Evolutionary conservation across 148 eudicot genomes (phyloP), one percentile per base, ranked within the genome.

Genomic region (Silene latifolia): DNA sequence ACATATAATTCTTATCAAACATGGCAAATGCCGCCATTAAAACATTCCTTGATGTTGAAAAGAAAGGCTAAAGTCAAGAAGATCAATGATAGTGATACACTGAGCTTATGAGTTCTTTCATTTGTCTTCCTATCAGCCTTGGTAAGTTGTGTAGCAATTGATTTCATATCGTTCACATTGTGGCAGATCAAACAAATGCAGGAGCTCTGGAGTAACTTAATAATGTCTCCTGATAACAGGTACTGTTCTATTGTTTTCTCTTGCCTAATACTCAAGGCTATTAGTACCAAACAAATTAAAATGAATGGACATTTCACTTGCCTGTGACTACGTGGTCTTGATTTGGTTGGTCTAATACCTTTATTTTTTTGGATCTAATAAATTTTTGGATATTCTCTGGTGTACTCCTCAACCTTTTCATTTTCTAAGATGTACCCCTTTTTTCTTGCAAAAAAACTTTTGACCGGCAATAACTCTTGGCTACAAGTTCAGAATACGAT

Each of bases 141-240:
- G 48, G 13, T 66, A 58, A 51, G 29, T 8, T 20, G 15, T 56
- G 69, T 54, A 53, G 18, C 15, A 53, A 35, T 3, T 65, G 42
- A 12, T 64, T 25, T 72, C 25, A 0, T n/a, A 12, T 15, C 1
- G 65, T 23, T 24, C 18, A 7, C 58, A 24, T 18, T 76, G 53
- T 27, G 46, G 60, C 79, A 80, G 79, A 76, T 66, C 53, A 58
- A 71, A 27, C 72, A 19, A 71, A 65, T 76, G 71, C 48, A 64
- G 79, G 76, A 65, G 67, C 69, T 67, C 21, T 72, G 65, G 73
- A 65, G 63, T 80, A 76, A 70, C 65, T 69, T 18, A 21, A 60
- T 46, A 25, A 54, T 23, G 35, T 75, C 72, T 2, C 21, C 25
- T 15, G 14, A 71, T 71, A 18, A 75, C 58, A 63, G 82, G 79